These are phyloP conservation scores for Penicillium robsamsonii DNA, from an alignment of 495 filamentous ascomycete species.

Conservation along the genomic window DNA sequence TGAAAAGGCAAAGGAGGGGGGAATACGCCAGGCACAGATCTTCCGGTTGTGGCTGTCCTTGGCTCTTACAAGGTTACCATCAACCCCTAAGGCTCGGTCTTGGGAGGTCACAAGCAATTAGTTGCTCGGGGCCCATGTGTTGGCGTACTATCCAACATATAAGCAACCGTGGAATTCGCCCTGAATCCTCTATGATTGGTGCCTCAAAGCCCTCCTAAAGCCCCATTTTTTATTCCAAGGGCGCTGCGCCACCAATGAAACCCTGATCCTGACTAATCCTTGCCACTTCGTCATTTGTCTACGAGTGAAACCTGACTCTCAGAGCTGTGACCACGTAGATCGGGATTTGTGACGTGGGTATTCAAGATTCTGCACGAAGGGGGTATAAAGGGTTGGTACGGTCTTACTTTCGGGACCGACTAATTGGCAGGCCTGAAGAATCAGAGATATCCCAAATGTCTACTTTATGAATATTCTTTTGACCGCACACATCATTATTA, in stretches of 20 bases:
- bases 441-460: not conserved
- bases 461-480: no score
- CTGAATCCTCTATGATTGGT: not conserved
- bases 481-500: slow-evolving; percentile 8
- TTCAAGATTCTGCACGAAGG: slow-evolving; percentile 10
- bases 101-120: slow-evolving; percentile 7
- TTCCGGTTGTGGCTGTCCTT: slow-evolving; percentile 10
- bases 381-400: not conserved
- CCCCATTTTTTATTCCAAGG: not conserved
- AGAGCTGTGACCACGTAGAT: not conserved
- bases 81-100: not conserved
- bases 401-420: not conserved
- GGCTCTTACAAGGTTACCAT: slow-evolving; percentile 1
- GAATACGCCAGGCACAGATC: slow-evolving; percentile 2
- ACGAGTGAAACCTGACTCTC: not conserved
- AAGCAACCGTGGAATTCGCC: not conserved
- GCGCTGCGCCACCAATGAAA: slow-evolving; percentile 4
- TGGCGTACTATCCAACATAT: not conserved
- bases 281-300: slow-evolving; percentile 3
- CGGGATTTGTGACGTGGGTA: slow-evolving; percentile 5
- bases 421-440: no score
- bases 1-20: not conserved
- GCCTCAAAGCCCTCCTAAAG: not conserved
- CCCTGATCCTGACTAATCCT: slow-evolving; percentile 1
- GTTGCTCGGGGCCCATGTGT: not conserved